Percentiles rank a stretch among this genome's conserved stretches.
Evolutionary conservation across 2,329 filamentous ascomycete genomes (phyloP).

Genomic region (Dichotomopilus funicola): DNA sequence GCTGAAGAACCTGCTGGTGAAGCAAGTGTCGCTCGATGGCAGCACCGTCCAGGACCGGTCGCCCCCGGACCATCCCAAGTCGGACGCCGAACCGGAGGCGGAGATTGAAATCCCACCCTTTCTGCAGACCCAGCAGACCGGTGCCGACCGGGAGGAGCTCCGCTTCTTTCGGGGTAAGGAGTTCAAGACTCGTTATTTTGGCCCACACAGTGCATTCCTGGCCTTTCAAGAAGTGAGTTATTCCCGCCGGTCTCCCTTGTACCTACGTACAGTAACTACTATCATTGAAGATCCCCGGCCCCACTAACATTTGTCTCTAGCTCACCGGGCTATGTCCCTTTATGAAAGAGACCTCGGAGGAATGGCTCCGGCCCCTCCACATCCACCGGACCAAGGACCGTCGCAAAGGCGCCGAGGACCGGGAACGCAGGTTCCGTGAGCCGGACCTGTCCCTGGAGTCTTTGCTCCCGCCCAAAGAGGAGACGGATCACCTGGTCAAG

Average conservation of each 20-base stretch:
- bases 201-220: constrained; percentile 54
- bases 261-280: too few species aligned
- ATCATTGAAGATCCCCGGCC: too few species aligned
- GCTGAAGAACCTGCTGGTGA: constrained; percentile 46
- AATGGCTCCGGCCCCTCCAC: constrained; percentile 54
- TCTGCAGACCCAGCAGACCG: constrained; percentile 29
- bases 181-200: constrained; percentile 55
- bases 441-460: constrained; percentile 45
- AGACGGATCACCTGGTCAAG: constrained; percentile 29
- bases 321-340: constrained; percentile 52
- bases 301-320: constrained; percentile 19
- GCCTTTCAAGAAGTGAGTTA: constrained; percentile 47
- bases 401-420: constrained; percentile 45
- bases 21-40: constrained; percentile 41
- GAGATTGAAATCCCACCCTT: constrained; percentile 26
- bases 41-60: constrained; percentile 40
- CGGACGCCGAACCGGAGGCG: constrained; percentile 17
- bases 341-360: constrained; percentile 56
- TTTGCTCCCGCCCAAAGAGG: constrained; percentile 33
- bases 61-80: constrained; percentile 19
- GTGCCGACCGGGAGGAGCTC: constrained; percentile 45
- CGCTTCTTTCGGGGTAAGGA: constrained; percentile 53
- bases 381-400: constrained; percentile 51
- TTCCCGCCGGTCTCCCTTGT: not conserved
- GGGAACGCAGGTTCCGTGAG: constrained; percentile 43